Evolutionary conservation across 2,329 filamentous ascomycete species (phyloP).

Genomic region (Bisporella sp.): DNA sequence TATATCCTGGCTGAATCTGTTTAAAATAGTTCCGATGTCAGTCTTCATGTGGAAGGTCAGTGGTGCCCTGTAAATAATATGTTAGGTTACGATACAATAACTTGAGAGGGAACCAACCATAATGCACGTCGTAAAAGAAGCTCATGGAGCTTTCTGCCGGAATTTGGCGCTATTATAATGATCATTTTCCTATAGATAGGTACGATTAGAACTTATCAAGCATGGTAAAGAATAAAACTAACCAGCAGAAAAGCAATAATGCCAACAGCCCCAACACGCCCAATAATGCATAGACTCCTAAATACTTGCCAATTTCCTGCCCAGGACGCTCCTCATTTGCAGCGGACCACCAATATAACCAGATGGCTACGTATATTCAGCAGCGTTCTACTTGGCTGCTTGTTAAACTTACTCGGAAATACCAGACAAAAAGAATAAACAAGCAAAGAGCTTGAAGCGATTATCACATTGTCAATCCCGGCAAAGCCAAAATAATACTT

Average conservation of each 20-base stretch:
- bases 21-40: neutral
- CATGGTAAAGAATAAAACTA: too few species aligned
- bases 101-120: neutral
- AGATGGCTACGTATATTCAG: neutral
- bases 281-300: too few species aligned
- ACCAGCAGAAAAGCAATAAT: too few species aligned
- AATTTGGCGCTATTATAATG: neutral
- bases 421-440: neutral
- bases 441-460: neutral
- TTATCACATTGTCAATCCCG: neutral
- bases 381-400: neutral
- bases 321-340: too few species aligned
- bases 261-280: too few species aligned
- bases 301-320: too few species aligned
- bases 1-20: conserved; percentile 2
- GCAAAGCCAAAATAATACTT: neutral
- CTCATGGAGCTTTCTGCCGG: neutral
- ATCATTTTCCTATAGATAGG: neutral
- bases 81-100: neutral
- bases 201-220: too few species aligned
- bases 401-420: neutral
- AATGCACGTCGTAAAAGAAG: neutral
- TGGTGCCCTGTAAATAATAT: neutral
- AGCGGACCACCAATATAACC: neutral
- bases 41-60: conserved; percentile 15